Evolutionary conservation across 768 basidiomycete species (phyloP).

Genomic region (Suillus variegatus): DNA sequence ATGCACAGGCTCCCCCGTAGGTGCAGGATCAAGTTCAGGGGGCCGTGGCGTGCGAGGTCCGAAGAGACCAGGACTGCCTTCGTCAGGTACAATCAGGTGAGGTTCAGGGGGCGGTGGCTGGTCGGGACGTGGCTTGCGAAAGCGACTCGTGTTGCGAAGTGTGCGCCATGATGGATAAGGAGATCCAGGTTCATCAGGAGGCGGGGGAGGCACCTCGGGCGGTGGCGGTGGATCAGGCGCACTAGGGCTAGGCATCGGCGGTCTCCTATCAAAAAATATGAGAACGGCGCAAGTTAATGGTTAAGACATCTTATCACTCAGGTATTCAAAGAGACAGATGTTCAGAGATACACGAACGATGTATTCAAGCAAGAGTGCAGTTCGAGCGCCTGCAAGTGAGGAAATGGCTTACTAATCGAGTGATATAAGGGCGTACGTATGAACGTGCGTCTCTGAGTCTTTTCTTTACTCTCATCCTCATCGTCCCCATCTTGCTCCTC

Average conservation of each 20-base stretch:
- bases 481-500: no score
- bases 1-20: conserved; percentile 36
- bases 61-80: conserved; percentile 67
- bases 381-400: no score
- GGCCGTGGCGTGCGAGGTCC: conserved; percentile 69
- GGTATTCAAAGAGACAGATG: conserved; percentile 40
- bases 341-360: neutral
- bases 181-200: conserved; percentile 44
- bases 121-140: conserved; percentile 43
- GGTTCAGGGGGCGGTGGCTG: conserved; percentile 7
- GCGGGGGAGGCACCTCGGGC: conserved; percentile 41
- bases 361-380: neutral
- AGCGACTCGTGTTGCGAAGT: conserved; percentile 39
- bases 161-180: conserved; percentile 65
- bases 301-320: conserved; percentile 59
- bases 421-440: no score
- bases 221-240: conserved; percentile 45
- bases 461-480: no score
- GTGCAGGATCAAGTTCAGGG: conserved; percentile 37
- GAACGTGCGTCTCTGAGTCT: no score
- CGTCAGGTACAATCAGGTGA: conserved; percentile 19
- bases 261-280: conserved; percentile 38
- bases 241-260: conserved; percentile 39
- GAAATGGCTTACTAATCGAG: no score
- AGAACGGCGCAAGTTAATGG: conserved; percentile 8